Base-by-base conservation (phyloP, 495 filamentous ascomycete species). In the Penicillium alfredii region DNA sequence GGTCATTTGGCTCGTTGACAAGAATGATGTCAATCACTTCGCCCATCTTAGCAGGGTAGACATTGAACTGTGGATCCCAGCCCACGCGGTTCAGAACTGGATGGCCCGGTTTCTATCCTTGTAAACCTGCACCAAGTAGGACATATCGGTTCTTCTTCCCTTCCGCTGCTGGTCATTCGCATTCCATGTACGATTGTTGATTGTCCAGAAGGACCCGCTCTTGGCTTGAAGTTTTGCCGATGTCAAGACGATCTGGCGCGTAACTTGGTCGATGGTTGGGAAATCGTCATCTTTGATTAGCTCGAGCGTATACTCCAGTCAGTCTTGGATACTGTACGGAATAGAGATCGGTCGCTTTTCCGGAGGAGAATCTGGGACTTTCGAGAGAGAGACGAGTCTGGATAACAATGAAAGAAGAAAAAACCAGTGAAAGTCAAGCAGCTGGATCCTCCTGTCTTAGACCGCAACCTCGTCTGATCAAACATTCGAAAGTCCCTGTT, bases 21-120 rank as follows among this genome's bases (percentile, higher is more conserved):
- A 69, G 59, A 20, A 80, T 64, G 19, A 80, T 77, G 38, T 82
- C 78, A n/a, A 82, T 42, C 7, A 80, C 72, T 45, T 82, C 77
- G 11, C 73, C 74, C 4, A 78, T 48, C 33, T 67, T 52, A 8
- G 72, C 74, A 0, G 76, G 72, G 47, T 72, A 81, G 0, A 71
- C 63, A 16, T 69, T 0, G 43, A 43, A 2, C 70, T 72, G 44
- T 82, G 77, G 53, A 73, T 72, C 18, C 77, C 77, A 16, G 52
- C 55, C 3, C 40, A 34, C 4, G 42, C 8, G 22, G 56, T 56
- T 27, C 74, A 71, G 4, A 46, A 42, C 6, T 71, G 18, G 0
- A 73, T 68, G 11, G 58, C 55, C 1, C 66, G 47, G 7, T 64
- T 66, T 19, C 65, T n/a, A n/a, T n/a, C 53, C 29, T 61, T 39